Evolutionary conservation across 176 grass and related monocot species (phyloP).

Genomic region (Tillandsia leiboldiana): DNA sequence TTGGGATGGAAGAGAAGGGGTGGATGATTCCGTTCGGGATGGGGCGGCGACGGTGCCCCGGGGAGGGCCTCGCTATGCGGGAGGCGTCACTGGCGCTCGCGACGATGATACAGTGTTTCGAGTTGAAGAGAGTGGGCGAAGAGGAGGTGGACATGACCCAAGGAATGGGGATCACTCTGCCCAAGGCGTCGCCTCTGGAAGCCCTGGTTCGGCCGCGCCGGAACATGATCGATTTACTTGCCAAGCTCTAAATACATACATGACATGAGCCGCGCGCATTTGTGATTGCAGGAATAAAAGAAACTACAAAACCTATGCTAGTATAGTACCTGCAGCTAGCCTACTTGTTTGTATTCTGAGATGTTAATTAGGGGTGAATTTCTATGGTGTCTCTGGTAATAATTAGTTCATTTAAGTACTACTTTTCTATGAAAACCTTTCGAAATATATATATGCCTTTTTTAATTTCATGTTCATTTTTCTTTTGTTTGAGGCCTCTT

Average conservation of each 20-base stretch:
- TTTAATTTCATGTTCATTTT: too few species aligned
- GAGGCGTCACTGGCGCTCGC: slow-evolving; percentile 28
- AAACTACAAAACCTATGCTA: too few species aligned
- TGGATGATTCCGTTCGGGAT: slow-evolving; percentile 64
- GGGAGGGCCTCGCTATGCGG: slow-evolving; percentile 43
- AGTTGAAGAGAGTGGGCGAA: slow-evolving; percentile 33
- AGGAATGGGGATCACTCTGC: slow-evolving; percentile 23
- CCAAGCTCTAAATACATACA: slow-evolving; percentile 17
- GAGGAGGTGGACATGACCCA: slow-evolving; percentile 43
- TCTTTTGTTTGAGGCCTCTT: too few species aligned
- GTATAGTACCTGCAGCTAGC: too few species aligned
- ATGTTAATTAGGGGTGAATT: too few species aligned
- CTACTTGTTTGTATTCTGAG: too few species aligned
- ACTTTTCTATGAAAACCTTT: too few species aligned
- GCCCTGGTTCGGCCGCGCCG: slow-evolving; percentile 28
- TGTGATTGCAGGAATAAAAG: too few species aligned
- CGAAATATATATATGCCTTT: too few species aligned
- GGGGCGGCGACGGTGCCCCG: slow-evolving; percentile 54
- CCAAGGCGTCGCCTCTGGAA: slow-evolving; percentile 31
- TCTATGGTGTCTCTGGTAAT: too few species aligned
- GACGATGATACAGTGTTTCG: slow-evolving; percentile 57
- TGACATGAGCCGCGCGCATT: too few species aligned
- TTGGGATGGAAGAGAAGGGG: background rate
- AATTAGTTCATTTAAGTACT: too few species aligned
- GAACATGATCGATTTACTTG: slow-evolving; percentile 21